Percentiles rank a stretch among this genome's conserved stretches.
Conservation (phyloP, 306 rosid genomes). For the Pyrus betulifolia region DNA sequence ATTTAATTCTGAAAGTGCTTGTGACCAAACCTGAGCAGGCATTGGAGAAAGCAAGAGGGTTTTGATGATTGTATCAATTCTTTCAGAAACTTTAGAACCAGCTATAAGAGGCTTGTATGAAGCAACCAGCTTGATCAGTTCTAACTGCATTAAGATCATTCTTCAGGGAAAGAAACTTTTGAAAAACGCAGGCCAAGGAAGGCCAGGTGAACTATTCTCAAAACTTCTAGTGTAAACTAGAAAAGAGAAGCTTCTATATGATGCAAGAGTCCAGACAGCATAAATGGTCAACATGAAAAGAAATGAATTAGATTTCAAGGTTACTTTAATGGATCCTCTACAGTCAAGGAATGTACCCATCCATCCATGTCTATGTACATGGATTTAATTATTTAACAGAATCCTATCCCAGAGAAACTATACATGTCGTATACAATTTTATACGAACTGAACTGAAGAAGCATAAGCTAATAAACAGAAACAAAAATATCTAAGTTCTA, state of each 20-base stretch:
- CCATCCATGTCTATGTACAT: neutral
- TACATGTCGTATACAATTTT: neutral
- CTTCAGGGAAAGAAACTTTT: constrained; percentile 14
- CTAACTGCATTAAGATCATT: constrained; percentile 57
- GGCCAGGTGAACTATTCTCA: neutral
- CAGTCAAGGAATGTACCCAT: neutral
- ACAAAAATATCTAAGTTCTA: constrained; percentile 9
- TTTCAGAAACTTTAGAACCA: constrained; percentile 62
- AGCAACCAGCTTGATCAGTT: constrained; percentile 67
- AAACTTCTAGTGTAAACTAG: neutral
- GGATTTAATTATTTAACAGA: neutral
- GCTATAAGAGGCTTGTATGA: constrained; percentile 77
- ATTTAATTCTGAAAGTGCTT: constrained; percentile 11
- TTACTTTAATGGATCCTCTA: neutral
- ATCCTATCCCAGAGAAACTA: neutral
- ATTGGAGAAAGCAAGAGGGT: constrained; percentile 47
- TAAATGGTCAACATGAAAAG: neutral
- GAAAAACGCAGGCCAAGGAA: constrained; percentile 1
- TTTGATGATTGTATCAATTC: constrained; percentile 55
- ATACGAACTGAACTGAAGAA: neutral
- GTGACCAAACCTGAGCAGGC: constrained; percentile 55
- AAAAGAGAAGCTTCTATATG: neutral
- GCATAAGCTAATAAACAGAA: neutral
- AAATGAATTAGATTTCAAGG: neutral
- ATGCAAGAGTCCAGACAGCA: constrained; percentile 6